These are phyloP conservation scores for Pyrenophora seminiperda DNA, from an alignment of 2,329 filamentous ascomycete genomes.

Conservation along the genomic window DNA sequence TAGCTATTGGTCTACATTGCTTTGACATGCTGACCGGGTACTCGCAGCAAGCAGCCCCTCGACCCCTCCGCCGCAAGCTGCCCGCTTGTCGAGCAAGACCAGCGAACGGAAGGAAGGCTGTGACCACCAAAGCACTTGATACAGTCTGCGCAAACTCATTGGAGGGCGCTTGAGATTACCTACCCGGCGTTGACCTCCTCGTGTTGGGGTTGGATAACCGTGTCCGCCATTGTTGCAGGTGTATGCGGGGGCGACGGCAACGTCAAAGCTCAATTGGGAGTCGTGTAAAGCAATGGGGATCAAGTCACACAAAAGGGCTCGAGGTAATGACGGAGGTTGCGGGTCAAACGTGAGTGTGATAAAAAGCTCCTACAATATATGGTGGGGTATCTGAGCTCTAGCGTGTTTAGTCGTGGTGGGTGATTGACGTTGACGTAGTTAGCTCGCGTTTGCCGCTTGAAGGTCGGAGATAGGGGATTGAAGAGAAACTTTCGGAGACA, in stretches of 20 bases:
- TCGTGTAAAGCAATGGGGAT: conserved; percentile 14
- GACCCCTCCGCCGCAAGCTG: conserved; percentile 12
- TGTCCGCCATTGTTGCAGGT: conserved; percentile 52
- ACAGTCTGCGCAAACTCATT: not conserved
- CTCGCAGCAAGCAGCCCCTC: conserved; percentile 20
- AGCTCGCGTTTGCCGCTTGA: conserved; percentile 26
- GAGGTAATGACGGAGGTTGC: conserved; percentile 31
- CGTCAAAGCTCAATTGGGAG: conserved; percentile 31
- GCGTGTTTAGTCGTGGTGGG: conserved; percentile 35
- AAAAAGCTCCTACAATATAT: conserved; percentile 44
- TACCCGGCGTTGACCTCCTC: conserved; percentile 55
- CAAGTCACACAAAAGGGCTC: conserved; percentile 13
- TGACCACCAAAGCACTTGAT: too few relatives aligned
- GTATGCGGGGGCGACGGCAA: conserved; percentile 23
- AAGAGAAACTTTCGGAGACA: conserved; percentile 23
- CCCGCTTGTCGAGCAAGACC: not conserved
- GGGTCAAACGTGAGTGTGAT: conserved; percentile 33
- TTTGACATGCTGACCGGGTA: conserved; percentile 6
- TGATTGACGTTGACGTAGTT: conserved; percentile 30
- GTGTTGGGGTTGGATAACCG: conserved; percentile 53
- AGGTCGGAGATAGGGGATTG: conserved; percentile 26
- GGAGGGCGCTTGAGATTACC: conserved; percentile 26
- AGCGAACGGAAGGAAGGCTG: too few relatives aligned
- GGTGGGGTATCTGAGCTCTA: conserved; percentile 43
- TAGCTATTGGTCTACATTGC: conserved; percentile 26